Conservation (phyloP, 495 filamentous ascomycete genomes). For the Clavariopsis aquatica region DNA sequence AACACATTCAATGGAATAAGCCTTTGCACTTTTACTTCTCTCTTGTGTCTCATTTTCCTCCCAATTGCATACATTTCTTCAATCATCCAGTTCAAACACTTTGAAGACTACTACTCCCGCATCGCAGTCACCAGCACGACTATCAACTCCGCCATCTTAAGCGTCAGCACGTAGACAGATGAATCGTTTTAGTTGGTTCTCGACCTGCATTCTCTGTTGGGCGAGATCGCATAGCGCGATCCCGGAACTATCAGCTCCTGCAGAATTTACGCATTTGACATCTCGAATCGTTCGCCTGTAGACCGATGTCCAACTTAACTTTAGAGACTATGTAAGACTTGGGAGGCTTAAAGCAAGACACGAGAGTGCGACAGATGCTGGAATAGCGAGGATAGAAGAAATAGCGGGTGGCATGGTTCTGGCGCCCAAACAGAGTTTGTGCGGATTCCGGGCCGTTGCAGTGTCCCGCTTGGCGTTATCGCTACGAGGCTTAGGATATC, state of each 20-base stretch:
- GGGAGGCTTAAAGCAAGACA: not conserved
- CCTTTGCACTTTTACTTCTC: no score
- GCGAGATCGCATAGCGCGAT: not conserved
- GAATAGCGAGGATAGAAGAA: not conserved
- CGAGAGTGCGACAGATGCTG: no score
- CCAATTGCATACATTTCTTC: no score
- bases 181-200: conserved; percentile 13
- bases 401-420: not conserved
- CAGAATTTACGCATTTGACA: not conserved
- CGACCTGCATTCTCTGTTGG: conserved; percentile 3
- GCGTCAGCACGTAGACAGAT: conserved; percentile 27
- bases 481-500: not conserved
- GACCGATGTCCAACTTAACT: not conserved
- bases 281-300: not conserved
- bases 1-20: not conserved
- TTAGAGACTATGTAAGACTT: not conserved
- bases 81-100: conserved; percentile 21
- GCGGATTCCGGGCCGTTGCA: not conserved
- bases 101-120: conserved; percentile 21
- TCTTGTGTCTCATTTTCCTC: not conserved
- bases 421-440: not conserved
- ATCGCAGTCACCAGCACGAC: conserved; percentile 17
- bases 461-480: not conserved
- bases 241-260: not conserved
- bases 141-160: conserved; percentile 15